These are phyloP conservation scores for Barbarea vulgaris DNA, from an alignment of 345 rosid genomes.

Conservation along the genomic window DNA sequence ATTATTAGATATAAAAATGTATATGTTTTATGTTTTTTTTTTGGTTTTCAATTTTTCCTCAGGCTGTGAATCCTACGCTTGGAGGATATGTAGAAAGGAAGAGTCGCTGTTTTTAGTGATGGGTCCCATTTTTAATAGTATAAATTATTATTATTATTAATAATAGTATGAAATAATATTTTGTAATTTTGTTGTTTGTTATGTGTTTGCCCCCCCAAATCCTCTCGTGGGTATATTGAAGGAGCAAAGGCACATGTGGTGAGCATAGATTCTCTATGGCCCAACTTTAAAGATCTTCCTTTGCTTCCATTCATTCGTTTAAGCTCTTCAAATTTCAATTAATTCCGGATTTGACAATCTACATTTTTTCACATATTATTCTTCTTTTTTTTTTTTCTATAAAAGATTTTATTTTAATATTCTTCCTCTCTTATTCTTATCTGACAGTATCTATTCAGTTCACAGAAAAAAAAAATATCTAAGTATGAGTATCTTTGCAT, in stretches of 20 bases:
- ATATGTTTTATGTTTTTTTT: slow-evolving; percentile 7
- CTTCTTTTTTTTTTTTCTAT: neutral
- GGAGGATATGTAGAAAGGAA: slow-evolving; percentile 38
- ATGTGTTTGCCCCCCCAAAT: slow-evolving; percentile 34
- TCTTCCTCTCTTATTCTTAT: slow-evolving; percentile 33
- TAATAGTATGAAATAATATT: neutral
- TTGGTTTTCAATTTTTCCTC: slow-evolving; percentile 18
- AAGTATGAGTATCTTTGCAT: slow-evolving; percentile 25
- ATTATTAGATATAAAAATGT: neutral
- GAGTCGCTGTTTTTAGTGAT: slow-evolving; percentile 39
- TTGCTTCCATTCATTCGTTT: slow-evolving; percentile 34
- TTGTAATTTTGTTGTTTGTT: slow-evolving; percentile 18
- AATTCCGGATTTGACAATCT: slow-evolving; percentile 34
- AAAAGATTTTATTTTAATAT: neutral
- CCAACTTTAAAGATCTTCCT: slow-evolving; percentile 34
- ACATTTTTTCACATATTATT: slow-evolving; percentile 19
- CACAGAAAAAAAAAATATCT: slow-evolving; percentile 7
- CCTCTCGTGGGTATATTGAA: slow-evolving; percentile 24
- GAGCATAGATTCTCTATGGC: slow-evolving; percentile 51
- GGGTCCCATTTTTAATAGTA: slow-evolving; percentile 35
- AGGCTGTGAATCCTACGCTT: slow-evolving; percentile 1
- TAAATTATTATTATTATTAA: slow-evolving; percentile 5
- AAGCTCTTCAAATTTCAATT: slow-evolving; percentile 10
- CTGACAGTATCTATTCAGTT: slow-evolving; percentile 26
- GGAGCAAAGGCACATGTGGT: slow-evolving; percentile 46